phyloP scores from a whole-genome alignment of 1,284 basidiomycete species.

The Sporisorium scitamineum region DNA sequence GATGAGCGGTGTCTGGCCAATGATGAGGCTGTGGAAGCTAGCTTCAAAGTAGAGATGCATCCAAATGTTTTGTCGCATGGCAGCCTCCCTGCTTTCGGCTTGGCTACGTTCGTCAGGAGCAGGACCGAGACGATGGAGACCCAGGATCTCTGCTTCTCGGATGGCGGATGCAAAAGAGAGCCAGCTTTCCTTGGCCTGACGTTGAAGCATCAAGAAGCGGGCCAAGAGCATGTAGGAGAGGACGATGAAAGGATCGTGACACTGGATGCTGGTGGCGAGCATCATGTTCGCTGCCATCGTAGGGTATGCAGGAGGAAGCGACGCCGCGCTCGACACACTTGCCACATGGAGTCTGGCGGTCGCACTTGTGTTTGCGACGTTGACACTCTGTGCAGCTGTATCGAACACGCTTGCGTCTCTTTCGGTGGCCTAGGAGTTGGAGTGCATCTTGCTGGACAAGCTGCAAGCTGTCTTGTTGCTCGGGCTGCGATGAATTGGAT shows the following conservation, averaged over 20 bases:
- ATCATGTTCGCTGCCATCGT: slow-evolving; percentile 23
- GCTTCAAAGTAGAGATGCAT: slow-evolving; percentile 25
- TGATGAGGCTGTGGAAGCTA: slow-evolving; percentile 19
- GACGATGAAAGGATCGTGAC: slow-evolving; percentile 22
- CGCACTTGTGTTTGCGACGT: slow-evolving; percentile 41
- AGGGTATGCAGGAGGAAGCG: slow-evolving; percentile 17
- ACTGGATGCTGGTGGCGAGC: slow-evolving; percentile 20
- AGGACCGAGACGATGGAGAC: slow-evolving; percentile 24
- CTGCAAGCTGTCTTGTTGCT: neutral
- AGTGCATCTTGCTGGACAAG: slow-evolving; percentile 13
- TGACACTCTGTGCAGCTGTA: slow-evolving; percentile 46
- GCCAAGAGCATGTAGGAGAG: slow-evolving; percentile 17
- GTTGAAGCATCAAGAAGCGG: slow-evolving; percentile 24
- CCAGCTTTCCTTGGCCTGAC: slow-evolving; percentile 36
- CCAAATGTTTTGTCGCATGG: slow-evolving; percentile 17
- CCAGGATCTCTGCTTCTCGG: slow-evolving; percentile 21
- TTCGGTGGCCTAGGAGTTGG: slow-evolving; percentile 21
- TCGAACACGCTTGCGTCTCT: slow-evolving; percentile 25
- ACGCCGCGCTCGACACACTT: slow-evolving; percentile 37
- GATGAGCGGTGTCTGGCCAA: slow-evolving; percentile 25
- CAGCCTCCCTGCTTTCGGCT: slow-evolving; percentile 1
- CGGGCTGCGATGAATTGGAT: neutral
- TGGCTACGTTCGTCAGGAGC: neutral
- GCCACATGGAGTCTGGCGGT: slow-evolving; percentile 34
- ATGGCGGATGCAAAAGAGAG: slow-evolving; percentile 10